Evolutionary conservation across 176 grass and related monocot species (phyloP), one percentile per base, ranked within the genome.

Genomic region (Raddia guianensis): DNA sequence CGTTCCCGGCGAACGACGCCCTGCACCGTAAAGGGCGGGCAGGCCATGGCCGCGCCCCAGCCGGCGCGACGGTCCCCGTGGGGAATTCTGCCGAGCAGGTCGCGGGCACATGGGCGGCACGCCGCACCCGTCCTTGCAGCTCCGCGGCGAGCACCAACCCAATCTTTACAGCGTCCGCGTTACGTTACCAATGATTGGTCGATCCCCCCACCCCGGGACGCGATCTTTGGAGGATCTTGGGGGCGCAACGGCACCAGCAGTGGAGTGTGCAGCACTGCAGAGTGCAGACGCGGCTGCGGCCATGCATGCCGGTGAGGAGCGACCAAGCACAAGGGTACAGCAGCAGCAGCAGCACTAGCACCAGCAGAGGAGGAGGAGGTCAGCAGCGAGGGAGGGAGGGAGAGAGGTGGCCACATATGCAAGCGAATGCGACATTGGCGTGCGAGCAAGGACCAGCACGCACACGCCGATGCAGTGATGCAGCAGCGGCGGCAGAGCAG

Each of bases 71-170:
- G 71, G 40, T 9, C 46, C 6, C 19, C 45, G 15, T 61, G 74
- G 57, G 84, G 68, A 45, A 87, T 88, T 87, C 70, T 32, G 27
- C 76, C 91, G 81, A 93, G 91, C 64, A 93, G 77, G 76, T 53
- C 46, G 47, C 73, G 84, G 63, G 82, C 87, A 52, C 74, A 89
- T 37, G 27, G 15, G 77, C 66, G 72, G 84, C 93, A 50, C 15
- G 34, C 20, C 58, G 67, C 58, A 47, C 43, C 43, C 8, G 47
- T 49, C 51, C 15, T 48, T 8, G 16, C 16, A 56, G 8, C 54
- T n/a, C 19, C 6, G 21, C 57, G 9, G 66, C 62, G 51, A 63
- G 66, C 44, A 53, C 37, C 37, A 40, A 40, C 37, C 37, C 4
- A 72, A 5, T 42, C 63, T 44, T 7, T 44, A 7, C 12, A 20